Evolutionary conservation across 768 basidiomycete genomes (phyloP).

Genomic region (Suillus bovinus): DNA sequence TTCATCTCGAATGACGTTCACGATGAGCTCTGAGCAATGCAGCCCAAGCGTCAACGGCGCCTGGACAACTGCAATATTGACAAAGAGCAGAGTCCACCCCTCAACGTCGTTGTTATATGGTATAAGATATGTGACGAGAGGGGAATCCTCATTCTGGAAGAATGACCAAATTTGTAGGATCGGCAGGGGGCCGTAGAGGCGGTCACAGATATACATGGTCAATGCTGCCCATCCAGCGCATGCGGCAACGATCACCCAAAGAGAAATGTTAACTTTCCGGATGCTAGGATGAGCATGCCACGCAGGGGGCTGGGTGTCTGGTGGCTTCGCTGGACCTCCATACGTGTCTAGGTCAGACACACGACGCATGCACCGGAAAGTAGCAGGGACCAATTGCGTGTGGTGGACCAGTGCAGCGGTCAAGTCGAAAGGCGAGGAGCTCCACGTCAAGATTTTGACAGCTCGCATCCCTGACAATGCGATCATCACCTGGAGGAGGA

Average conservation of each 20-base stretch:
- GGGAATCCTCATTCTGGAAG: conserved; percentile 26
- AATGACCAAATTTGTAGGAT: conserved; percentile 24
- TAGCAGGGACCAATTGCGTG: no score
- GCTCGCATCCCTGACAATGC: conserved; percentile 23
- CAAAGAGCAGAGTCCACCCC: conserved; percentile 30
- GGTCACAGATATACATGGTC: conserved; percentile 5
- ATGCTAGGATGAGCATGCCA: conserved; percentile 24
- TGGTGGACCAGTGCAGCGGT: no score
- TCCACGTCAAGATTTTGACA: no score
- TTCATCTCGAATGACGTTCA: conserved; percentile 31
- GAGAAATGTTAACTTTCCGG: conserved; percentile 20
- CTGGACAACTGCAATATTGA: conserved; percentile 28
- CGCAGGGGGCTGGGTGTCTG: no score
- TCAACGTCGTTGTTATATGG: no score
- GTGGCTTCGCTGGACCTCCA: no score
- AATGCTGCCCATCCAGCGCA: conserved; percentile 26
- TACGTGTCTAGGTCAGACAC: no score
- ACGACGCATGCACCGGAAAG: no score
- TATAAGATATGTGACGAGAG: no score
- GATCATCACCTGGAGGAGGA: conserved; percentile 25
- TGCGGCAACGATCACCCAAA: conserved; percentile 24
- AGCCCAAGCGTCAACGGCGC: conserved; percentile 30
- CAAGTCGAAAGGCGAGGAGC: no score
- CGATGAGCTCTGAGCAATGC: conserved; percentile 29
- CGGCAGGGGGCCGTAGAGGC: background rate